phyloP scores from a whole-genome alignment of 2,329 filamentous ascomycete genomes.

The Camillea tinctor region DNA sequence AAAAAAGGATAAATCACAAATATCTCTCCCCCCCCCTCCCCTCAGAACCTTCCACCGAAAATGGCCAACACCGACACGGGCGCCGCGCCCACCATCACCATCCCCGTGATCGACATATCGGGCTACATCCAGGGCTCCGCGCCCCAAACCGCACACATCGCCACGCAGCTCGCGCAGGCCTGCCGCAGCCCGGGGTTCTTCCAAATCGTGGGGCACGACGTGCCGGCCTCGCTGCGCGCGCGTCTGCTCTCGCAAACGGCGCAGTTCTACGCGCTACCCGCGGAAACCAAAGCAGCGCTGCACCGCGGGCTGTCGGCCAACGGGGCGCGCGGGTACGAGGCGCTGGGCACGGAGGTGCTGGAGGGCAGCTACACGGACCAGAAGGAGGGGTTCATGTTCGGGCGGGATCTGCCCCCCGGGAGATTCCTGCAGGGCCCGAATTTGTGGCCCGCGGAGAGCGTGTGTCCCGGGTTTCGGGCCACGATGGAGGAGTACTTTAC shows the following conservation, averaged over 20 bases:
- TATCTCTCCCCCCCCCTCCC: no score
- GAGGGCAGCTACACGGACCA: slow-evolving; percentile 26
- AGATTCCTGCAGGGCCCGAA: slow-evolving; percentile 28
- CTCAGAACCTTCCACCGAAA: no score
- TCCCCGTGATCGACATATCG: slow-evolving; percentile 31
- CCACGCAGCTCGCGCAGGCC: slow-evolving; percentile 15
- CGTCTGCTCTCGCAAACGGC: slow-evolving; percentile 26
- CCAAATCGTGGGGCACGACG: slow-evolving; percentile 34
- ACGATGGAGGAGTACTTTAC: slow-evolving; percentile 29
- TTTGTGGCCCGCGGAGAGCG: slow-evolving; percentile 29
- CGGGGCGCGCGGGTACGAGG: slow-evolving; percentile 29
- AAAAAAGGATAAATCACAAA: no score
- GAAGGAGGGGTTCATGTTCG: slow-evolving; percentile 36
- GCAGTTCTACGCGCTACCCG: slow-evolving; percentile 33
- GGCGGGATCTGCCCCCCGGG: slow-evolving; percentile 22
- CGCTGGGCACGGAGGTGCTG: slow-evolving; percentile 23
- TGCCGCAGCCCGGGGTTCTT: slow-evolving; percentile 34
- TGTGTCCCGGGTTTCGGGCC: slow-evolving; percentile 24
- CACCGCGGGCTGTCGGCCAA: slow-evolving; percentile 19
- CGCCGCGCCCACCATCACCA: slow-evolving; percentile 6
- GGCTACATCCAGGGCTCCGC: slow-evolving; percentile 19
- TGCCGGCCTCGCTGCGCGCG: slow-evolving; percentile 26
- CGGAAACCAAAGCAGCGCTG: slow-evolving; percentile 25
- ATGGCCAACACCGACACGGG: no score
- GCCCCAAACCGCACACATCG: slow-evolving; percentile 7